Evolutionary conservation across 768 basidiomycete species (phyloP), one percentile per base, ranked within the genome.

Genomic region (Leccinum ochraceum): DNA sequence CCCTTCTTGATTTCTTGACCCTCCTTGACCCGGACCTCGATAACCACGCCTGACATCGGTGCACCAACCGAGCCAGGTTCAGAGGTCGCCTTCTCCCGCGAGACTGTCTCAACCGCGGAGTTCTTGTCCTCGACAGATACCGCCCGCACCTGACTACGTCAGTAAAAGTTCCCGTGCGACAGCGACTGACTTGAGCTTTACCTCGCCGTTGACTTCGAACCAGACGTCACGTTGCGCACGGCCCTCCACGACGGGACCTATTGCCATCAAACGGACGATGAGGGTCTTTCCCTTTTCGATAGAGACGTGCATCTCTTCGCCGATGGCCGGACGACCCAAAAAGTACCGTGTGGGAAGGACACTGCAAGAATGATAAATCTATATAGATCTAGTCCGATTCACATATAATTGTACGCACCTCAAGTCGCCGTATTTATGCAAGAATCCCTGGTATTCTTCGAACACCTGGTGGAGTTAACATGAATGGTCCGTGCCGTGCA

Each of bases 181-280:
- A 28, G 36, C 62, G 61, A 44, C 49, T 48, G 36, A 30, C 53
- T 56, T 56, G 54, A 54, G 56, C 60, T 78, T 71, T 71, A 91
- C 92, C 82, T 96, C 94, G 76, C 95, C 95, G 68, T 96, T 96
- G 61, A 96, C 91, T 81, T 98, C 96, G 72, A 98, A 96, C 92
- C 96, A 97, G 60, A 96, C 94, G 74, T 98, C 95, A 68, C 96
- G 88, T 69, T 93, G 91, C 24, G 95, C 94, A 67, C 86, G 90
- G 39, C 90, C 90, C 74, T 94, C 88, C 56, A 96, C 89, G 57
- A 98, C 90, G 60, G 94, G 92, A 20, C 96, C 95, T 53, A 95
- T 84, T 30, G 97, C 97, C 85, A 99, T 90, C 69, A 98, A 83
- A 67, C 94, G 90, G 74, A 99, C 88, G 74, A 98, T 95, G 61